These are phyloP conservation scores for Scutellaria barbata DNA, from an alignment of 257 asterid genomes.

Conservation along the genomic window DNA sequence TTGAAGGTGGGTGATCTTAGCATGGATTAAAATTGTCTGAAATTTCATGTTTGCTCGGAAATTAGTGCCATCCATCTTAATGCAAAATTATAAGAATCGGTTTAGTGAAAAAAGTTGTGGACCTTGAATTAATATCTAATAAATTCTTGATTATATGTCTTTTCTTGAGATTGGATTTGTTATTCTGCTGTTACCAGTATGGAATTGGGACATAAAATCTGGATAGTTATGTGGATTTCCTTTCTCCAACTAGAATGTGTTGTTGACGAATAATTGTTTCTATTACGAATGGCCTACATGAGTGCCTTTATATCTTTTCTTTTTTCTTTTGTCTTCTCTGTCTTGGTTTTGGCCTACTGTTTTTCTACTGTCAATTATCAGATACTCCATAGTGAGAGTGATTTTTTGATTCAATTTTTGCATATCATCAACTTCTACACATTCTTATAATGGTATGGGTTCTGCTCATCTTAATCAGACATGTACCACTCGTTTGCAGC, in stretches of 20 bases:
- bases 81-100: not conserved
- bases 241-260: not conserved
- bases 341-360: not conserved
- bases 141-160: not conserved
- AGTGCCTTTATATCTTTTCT: not conserved
- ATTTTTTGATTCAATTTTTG: slow-evolving; percentile 36
- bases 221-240: not conserved
- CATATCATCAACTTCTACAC: slow-evolving; percentile 31
- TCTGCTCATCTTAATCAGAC: slow-evolving; percentile 81
- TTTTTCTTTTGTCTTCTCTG: not conserved
- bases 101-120: not conserved
- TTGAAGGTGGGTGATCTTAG: slow-evolving; percentile 15
- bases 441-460: slow-evolving; percentile 54
- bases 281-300: not conserved
- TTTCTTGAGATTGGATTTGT: slow-evolving; percentile 8
- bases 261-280: not conserved
- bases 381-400: slow-evolving; percentile 23
- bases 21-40: not conserved
- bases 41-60: not conserved
- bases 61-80: not conserved
- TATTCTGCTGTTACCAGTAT: not conserved
- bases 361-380: not conserved
- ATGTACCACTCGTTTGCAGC: slow-evolving; percentile 94
- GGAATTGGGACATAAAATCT: not conserved
- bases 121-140: slow-evolving; percentile 6